phyloP scores from a whole-genome alignment of 345 rosid species.

The Barbarea vulgaris region DNA sequence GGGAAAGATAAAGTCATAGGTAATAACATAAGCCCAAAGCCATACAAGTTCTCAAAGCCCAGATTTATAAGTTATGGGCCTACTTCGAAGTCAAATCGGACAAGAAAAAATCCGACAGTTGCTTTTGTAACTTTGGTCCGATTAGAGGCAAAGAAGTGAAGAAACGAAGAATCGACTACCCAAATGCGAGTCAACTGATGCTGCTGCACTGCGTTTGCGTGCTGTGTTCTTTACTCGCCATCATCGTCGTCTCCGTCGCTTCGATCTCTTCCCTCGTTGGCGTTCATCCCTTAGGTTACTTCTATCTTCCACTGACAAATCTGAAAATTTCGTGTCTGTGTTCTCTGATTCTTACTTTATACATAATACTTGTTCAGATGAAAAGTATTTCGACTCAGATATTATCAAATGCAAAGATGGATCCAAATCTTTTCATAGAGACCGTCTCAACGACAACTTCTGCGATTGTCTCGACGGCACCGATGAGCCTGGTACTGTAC shows the following conservation, averaged over 20 bases:
- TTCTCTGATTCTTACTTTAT: not conserved
- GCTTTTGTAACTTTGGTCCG: no score
- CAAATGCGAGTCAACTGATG: constrained; percentile 13
- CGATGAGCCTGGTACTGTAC: constrained; percentile 97
- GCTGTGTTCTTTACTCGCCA: not conserved
- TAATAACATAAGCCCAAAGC: no score
- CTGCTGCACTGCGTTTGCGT: constrained; percentile 10
- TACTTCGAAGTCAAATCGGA: no score
- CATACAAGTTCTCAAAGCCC: no score
- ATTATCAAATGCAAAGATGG: constrained; percentile 89
- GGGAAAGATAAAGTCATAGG: no score
- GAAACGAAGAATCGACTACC: not conserved
- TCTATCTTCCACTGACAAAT: not conserved
- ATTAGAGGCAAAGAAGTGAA: not conserved
- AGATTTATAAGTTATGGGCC: no score
- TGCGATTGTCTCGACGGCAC: constrained; percentile 96
- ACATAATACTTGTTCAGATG: constrained; percentile 46
- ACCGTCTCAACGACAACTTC: constrained; percentile 86
- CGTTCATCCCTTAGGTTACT: constrained; percentile 70
- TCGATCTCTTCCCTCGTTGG: constrained; percentile 51
- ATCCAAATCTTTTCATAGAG: constrained; percentile 67
- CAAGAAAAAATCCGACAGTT: no score
- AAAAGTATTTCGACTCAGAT: constrained; percentile 60
- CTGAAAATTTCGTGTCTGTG: not conserved
- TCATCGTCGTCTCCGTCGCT: constrained; percentile 31